Base-by-base conservation (phyloP, 768 basidiomycete species). In the Brasilioporus rufonigricans region DNA sequence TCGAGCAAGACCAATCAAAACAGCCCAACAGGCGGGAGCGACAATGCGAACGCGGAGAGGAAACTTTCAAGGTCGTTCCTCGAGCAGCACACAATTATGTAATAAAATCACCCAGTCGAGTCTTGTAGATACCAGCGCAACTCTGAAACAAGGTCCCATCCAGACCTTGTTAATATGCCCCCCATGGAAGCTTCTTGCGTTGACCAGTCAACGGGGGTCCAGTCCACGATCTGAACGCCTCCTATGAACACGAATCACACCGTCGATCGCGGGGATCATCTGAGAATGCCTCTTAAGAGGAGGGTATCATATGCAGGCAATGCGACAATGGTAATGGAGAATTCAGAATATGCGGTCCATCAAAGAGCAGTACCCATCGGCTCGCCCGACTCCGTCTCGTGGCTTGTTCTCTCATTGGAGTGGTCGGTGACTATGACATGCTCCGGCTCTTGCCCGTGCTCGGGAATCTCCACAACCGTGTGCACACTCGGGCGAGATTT, bases 351-450 rank as follows among this genome's bases (percentile, higher is more conserved):
- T 9, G 49, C 19, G 18, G 16, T 18, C n/a, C 35, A 47, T 72
- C 61, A 71, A 44, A 69, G 60, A 33, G 71, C 71, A 10, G 71
- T 65, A 29, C 70, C 70, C 50, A 67, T 57, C 52, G 54, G 52
- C 45, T 61, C 63, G n/a, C 56, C 54, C 21, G 49, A 6, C 40
- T 52, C 58, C 26, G 44, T 29, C 50, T 61, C 69, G n/a, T 51
- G 56, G 44, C 52, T 56, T 24, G 21, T 33, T 48, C 50, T 57
- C 44, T 55, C 48, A 19, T 32, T 52, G 5, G 57, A 44, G 29
- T 13, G 29, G 41, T 52, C 48, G 0, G 53, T 39, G 44, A 53
- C 54, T 12, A 46, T 39, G 32, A 53, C 10, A 29, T 58, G 56
- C 40, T 56, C 58, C 35, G 55, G 60, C 27, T 61, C 61, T 33